Base-by-base conservation (phyloP, 2,329 filamentous ascomycete genomes). In the Pseudogymnoascus sp. region DNA sequence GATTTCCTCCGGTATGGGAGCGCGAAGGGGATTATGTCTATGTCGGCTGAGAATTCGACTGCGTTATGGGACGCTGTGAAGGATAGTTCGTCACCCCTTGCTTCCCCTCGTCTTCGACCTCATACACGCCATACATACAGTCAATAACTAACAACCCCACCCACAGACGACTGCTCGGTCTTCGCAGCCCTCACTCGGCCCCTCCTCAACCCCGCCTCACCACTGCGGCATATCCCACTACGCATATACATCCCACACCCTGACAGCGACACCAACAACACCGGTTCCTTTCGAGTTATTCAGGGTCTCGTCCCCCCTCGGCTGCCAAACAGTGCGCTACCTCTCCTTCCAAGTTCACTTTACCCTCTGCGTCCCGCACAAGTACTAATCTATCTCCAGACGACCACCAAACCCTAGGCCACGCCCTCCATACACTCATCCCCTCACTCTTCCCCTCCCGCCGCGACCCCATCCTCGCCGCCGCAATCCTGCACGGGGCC, bases 361-460 rank as follows among this genome's bases (percentile, higher is more conserved):
- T 21, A 21, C 21, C 21, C 21, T 21, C 21, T 21, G 21, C 21
- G 21, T 21, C 21, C 21, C 21, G 21, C 21, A 21, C 21, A 21
- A 21, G 21, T 26, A 26, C 60, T 36, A 16, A 42, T 36, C 47
- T 60, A 64, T n/a, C 62, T 64, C 63, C 45, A 75, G 78, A 77
- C 45, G 83, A 88, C 68, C 76, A 79, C 18, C 86, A 89, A 71
- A 90, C 87, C 0, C 78, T 97, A 1, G 95, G 95, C 1, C 84
- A 85, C 51, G 91, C 90, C 0, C 81, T 97, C 64, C 89, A 92
- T 72, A 78, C 76, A 4, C 76, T 95, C 11, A 79, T 97, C 16
- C 93, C 93, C 0, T 83, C 83, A 62, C 77, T 99, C 21, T 99
- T 99, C 73, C 93, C 93, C 0, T 96, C 91, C 73, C 86, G 89